Evolutionary conservation across 2,329 filamentous ascomycete genomes (phyloP).

Genomic region (Talaromyces sp.): DNA sequence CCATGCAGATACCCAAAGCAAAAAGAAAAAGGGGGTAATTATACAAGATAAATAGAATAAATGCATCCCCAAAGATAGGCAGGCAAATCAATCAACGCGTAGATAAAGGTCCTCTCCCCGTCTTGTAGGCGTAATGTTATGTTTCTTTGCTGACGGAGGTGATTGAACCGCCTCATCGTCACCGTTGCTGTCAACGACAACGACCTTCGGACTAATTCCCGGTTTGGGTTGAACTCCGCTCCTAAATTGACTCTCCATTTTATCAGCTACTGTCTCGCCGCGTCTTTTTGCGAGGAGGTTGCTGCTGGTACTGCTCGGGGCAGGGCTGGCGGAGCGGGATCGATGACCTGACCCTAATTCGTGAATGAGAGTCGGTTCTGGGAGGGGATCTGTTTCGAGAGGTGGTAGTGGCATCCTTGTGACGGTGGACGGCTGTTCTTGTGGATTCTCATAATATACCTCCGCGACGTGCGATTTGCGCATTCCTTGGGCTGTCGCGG

Average conservation of each 20-base stretch:
- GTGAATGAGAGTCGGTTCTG: neutral
- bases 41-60: neutral
- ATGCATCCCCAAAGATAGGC: too few species aligned
- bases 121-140: conserved; percentile 16
- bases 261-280: conserved; percentile 18
- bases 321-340: conserved; percentile 13
- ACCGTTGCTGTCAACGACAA: neutral
- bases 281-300: conserved; percentile 21
- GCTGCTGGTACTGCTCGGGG: conserved; percentile 4
- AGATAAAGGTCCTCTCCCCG: conserved; percentile 14
- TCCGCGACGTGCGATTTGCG: conserved; percentile 30
- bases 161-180: neutral
- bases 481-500: conserved; percentile 25
- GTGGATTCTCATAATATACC: conserved; percentile 20
- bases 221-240: conserved; percentile 8
- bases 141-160: conserved; percentile 3
- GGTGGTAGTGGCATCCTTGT: neutral
- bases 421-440: neutral
- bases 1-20: neutral
- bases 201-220: neutral
- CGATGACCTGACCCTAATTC: neutral
- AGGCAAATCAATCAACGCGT: conserved; percentile 14
- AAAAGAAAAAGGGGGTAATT: neutral
- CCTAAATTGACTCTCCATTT: conserved; percentile 18
- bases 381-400: neutral